Conservation (phyloP, 2,329 filamentous ascomycete genomes). For the Tolypocladium ophioglossoides region DNA sequence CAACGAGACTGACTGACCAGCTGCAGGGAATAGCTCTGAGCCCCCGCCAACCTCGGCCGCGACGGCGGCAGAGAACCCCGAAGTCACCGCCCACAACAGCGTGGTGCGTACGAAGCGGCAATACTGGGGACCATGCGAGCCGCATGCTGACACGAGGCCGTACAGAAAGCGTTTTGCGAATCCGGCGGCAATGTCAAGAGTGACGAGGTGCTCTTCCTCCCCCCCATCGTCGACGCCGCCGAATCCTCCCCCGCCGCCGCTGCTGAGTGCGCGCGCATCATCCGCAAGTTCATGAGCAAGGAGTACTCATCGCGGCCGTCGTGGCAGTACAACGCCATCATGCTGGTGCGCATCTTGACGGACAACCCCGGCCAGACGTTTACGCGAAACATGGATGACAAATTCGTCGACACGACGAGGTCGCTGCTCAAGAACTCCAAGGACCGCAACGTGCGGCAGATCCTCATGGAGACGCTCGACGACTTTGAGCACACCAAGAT, state of each 20-base stretch:
- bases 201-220: conserved; percentile 86
- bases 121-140: background rate
- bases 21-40: conserved; percentile 2
- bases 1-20: background rate
- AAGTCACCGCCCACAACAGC: conserved; percentile 52
- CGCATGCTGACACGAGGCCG: conserved; percentile 9
- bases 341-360: conserved; percentile 83
- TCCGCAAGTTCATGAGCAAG: conserved; percentile 72
- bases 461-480: conserved; percentile 79
- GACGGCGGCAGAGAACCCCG: conserved; percentile 47
- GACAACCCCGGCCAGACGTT: conserved; percentile 89
- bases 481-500: conserved; percentile 61
- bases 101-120: conserved; percentile 42
- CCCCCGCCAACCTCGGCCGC: conserved; percentile 10
- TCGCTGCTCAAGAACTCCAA: conserved; percentile 59
- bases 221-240: conserved; percentile 86
- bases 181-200: conserved; percentile 57
- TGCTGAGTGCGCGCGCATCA: conserved; percentile 65
- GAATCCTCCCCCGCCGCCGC: conserved; percentile 86
- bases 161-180: conserved; percentile 71
- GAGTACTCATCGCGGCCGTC: conserved; percentile 56
- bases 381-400: conserved; percentile 79
- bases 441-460: conserved; percentile 71
- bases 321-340: conserved; percentile 90
- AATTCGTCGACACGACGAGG: conserved; percentile 69